Base-by-base conservation (phyloP, 2,329 filamentous ascomycete genomes). In the Ophiognomonia clavigignenti-juglandacearum region DNA sequence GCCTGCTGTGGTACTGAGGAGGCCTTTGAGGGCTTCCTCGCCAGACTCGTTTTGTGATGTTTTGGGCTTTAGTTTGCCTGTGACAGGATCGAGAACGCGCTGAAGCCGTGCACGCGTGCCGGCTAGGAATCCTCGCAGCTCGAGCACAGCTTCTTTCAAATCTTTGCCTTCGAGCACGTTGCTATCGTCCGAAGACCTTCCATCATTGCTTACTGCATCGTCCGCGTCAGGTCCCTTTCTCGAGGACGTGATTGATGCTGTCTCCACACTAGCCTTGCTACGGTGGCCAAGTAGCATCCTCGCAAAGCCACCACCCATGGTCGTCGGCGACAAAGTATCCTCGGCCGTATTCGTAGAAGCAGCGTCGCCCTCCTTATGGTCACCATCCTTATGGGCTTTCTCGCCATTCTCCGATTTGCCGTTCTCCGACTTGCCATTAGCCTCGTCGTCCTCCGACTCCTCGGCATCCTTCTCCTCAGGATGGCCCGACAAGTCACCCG, bases 51-150 rank as follows among this genome's bases (percentile, higher is more conserved):
- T 69, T 22, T 68, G 60, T 38, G 60, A 61, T 42, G 73, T 66
- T n/a, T 66, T 61, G 2, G 72, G 72, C 61, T 79, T 80, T n/a
- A 85, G 62, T 52, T 76, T 80, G 19, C 80, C 81, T 1, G 80
- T 84, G 10, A 70, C 73, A 1, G 81, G 79, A 55, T 85, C 80
- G 47, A 85, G 72, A 23, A 80, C 73, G 9, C 78, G 70, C 59
- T 84, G 80, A 39, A 85, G 68, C 19, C 80, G 74, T 18, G 79
- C 77, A 50, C 93, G 82, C 16, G 91, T 89, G 53, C 95, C 88
- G 0, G 90, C 92, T 7, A 98, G 77, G 61, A 95, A 98, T 20
- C 85, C 85, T 58, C 88, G 88, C 2, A 98, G 74, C 53, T 92
- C 90, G 36, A 85, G 78, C 14, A 93, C 87, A 0, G 93, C 90